Evolutionary conservation across 805 yeast genomes (phyloP).

Genomic region (Candida nanaspora): DNA sequence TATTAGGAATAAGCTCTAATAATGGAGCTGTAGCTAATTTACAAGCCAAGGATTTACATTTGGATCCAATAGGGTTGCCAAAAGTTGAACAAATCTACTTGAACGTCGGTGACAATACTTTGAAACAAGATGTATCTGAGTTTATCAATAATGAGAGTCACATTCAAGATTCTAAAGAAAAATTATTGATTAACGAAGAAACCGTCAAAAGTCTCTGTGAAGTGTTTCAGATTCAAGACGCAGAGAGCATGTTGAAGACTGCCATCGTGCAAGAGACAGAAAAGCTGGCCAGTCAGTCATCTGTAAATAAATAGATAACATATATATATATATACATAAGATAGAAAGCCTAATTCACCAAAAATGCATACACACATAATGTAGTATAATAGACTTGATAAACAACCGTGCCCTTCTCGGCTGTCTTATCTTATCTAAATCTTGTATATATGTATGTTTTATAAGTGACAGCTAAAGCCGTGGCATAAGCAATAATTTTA

Average conservation of each 20-base stretch:
- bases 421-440: too few species aligned
- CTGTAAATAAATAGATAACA: too few species aligned
- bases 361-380: too few species aligned
- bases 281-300: too few species aligned
- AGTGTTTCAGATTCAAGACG: slow-evolving; percentile 36
- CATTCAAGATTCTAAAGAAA: slow-evolving; percentile 15
- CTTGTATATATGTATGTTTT: too few species aligned
- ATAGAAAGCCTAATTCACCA: not conserved
- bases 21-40: slow-evolving; percentile 8
- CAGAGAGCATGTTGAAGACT: slow-evolving; percentile 36
- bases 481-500: too few species aligned
- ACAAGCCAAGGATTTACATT: slow-evolving; percentile 22
- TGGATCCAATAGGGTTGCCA: slow-evolving; percentile 25
- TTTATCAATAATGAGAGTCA: slow-evolving; percentile 9
- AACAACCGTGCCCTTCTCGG: too few species aligned
- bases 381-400: too few species aligned
- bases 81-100: slow-evolving; percentile 24
- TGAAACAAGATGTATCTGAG: slow-evolving; percentile 12
- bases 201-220: slow-evolving; percentile 39
- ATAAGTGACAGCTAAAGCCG: too few species aligned
- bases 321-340: not conserved
- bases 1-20: slow-evolving; percentile 29
- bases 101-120: slow-evolving; percentile 13
- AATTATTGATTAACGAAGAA: slow-evolving; percentile 36
- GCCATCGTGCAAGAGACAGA: slow-evolving; percentile 49